Evolutionary conservation across 2,329 filamentous ascomycete species (phyloP).

Genomic region (Zalaria obscura): DNA sequence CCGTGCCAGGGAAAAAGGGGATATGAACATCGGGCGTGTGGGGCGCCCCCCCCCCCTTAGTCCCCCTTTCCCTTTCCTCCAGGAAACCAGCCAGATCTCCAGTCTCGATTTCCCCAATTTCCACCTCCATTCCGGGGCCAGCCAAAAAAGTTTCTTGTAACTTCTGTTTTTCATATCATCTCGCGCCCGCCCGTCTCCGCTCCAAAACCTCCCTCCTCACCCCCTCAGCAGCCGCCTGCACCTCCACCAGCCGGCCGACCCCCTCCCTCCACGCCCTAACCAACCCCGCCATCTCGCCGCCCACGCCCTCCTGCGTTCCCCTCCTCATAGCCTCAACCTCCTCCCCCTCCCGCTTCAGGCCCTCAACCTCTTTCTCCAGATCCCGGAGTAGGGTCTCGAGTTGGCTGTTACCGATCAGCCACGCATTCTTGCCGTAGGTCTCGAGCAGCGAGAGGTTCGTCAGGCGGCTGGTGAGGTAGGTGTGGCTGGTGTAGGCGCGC

Average conservation of each 20-base stretch:
- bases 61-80: too few species aligned
- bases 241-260: slow-evolving; percentile 69
- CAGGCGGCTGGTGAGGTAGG: slow-evolving; percentile 42
- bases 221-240: slow-evolving; percentile 68
- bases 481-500: slow-evolving; percentile 42
- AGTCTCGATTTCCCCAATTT: too few species aligned
- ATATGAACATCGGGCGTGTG: too few species aligned
- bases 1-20: too few species aligned
- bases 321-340: slow-evolving; percentile 56
- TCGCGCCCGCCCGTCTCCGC: slow-evolving; percentile 34
- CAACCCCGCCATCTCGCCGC: slow-evolving; percentile 56
- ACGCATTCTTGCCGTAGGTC: slow-evolving; percentile 73
- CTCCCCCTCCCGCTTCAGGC: slow-evolving; percentile 55
- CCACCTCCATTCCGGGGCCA: too few species aligned
- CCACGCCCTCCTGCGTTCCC: slow-evolving; percentile 53
- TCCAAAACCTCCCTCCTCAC: slow-evolving; percentile 54
- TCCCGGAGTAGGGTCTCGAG: slow-evolving; percentile 56
- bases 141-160: too few species aligned
- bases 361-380: slow-evolving; percentile 63
- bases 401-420: slow-evolving; percentile 74
- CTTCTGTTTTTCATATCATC: slow-evolving; percentile 4
- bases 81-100: too few species aligned
- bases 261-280: slow-evolving; percentile 70
- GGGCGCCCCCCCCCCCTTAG: too few species aligned
- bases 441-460: slow-evolving; percentile 62